phyloP scores from a whole-genome alignment of 129 eudicot species.

The Chrysanthemum makinoi region DNA sequence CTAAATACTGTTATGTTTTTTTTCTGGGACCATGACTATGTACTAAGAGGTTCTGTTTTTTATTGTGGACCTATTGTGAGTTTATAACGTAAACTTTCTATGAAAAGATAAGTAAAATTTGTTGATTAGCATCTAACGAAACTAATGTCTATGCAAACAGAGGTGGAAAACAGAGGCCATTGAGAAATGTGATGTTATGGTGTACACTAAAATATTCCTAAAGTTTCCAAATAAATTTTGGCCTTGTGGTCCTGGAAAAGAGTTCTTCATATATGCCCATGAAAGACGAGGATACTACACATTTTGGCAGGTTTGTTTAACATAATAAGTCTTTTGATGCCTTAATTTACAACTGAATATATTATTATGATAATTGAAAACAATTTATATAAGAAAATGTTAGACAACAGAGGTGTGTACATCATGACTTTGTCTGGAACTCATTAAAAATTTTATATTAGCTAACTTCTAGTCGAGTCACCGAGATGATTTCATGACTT shows the following conservation, averaged over 20 bases:
- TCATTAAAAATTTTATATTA: not conserved
- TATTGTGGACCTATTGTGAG: constrained; percentile 6
- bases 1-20: not conserved
- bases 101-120: not conserved
- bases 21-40: constrained; percentile 10
- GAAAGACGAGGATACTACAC: constrained; percentile 89
- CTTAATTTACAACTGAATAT: not conserved
- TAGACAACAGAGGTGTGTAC: not conserved
- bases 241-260: constrained; percentile 86
- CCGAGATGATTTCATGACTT: not conserved
- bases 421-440: not conserved
- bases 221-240: constrained; percentile 78
- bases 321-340: constrained; percentile 9
- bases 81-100: constrained; percentile 1
- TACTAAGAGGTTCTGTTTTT: not conserved
- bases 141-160: constrained; percentile 39
- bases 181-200: constrained; percentile 71
- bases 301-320: constrained; percentile 80
- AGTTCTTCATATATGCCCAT: constrained; percentile 89
- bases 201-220: constrained; percentile 86
- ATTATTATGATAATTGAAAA: not conserved
- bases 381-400: not conserved
- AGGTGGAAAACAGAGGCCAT: constrained; percentile 87
- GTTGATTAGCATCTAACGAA: not conserved
- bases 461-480: not conserved